phyloP scores from a whole-genome alignment of 805 yeast genomes.

The Saccharomycopsis capsularis region DNA sequence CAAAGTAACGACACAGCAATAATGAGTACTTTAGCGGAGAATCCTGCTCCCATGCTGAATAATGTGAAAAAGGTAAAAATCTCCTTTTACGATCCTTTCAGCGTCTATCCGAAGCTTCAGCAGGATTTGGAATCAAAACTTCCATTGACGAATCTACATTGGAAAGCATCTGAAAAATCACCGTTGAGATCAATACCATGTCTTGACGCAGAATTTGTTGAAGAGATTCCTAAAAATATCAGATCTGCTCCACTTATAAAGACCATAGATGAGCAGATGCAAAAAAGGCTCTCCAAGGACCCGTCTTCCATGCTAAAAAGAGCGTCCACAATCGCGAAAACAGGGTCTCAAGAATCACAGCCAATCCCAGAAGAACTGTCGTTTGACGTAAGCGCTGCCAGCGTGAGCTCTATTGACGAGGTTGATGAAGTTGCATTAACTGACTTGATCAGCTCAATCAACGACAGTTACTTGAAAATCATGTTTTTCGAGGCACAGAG shows the following conservation, averaged over 20 bases:
- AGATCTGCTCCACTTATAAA: constrained; percentile 12
- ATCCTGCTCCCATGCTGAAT: neutral
- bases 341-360: constrained; percentile 27
- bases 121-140: constrained; percentile 39
- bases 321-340: constrained; percentile 9
- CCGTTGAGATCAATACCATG: constrained; percentile 58
- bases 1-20: neutral
- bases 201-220: constrained; percentile 46
- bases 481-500: constrained; percentile 63
- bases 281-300: constrained; percentile 1
- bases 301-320: constrained; percentile 3
- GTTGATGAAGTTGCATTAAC: constrained; percentile 7
- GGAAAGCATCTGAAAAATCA: constrained; percentile 47
- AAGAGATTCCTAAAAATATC: constrained; percentile 44
- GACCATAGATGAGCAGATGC: constrained; percentile 19
- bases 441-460: constrained; percentile 28
- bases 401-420: neutral
- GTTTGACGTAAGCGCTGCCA: neutral
- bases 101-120: constrained; percentile 41
- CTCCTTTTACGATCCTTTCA: constrained; percentile 66
- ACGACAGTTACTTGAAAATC: constrained; percentile 52
- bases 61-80: constrained; percentile 16
- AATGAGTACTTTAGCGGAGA: neutral
- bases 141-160: constrained; percentile 61
- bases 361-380: constrained; percentile 26